A percentile compares a stretch with the other conserved stretches of the same genome.
Evolutionary conservation across 805 yeast genomes (phyloP).

Genomic region (Pichia sporocuriosa): DNA sequence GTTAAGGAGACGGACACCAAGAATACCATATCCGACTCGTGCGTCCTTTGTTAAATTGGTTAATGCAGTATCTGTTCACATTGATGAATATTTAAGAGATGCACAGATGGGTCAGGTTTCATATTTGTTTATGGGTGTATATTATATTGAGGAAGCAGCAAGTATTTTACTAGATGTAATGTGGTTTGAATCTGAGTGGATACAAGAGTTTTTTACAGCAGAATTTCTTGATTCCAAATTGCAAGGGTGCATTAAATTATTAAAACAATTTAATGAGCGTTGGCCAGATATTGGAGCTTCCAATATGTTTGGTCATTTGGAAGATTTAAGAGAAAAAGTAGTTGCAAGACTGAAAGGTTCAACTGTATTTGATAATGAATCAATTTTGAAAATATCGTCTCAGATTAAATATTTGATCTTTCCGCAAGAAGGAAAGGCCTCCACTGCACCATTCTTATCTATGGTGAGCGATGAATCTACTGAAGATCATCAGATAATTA

Average conservation of each 20-base stretch:
- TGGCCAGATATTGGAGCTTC: constrained; percentile 13
- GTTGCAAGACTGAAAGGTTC: neutral
- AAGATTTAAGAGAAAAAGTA: neutral
- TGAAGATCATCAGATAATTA: too few relatives aligned
- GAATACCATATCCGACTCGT: constrained; percentile 8
- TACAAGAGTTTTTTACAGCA: constrained; percentile 6
- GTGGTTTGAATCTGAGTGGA: constrained; percentile 15
- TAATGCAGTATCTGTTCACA: constrained; percentile 2
- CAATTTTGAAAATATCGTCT: neutral
- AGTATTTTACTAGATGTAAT: constrained; percentile 10
- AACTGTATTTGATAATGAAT: neutral
- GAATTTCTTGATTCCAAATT: constrained; percentile 7
- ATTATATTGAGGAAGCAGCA: constrained; percentile 10
- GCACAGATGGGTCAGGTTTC: constrained; percentile 9
- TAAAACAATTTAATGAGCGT: constrained; percentile 11
- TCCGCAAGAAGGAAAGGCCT: constrained; percentile 1
- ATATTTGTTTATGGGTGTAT: constrained; percentile 12
- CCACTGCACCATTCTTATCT: neutral
- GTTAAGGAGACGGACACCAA: constrained; percentile 13
- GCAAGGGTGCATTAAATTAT: constrained; percentile 5
- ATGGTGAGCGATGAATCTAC: too few relatives aligned
- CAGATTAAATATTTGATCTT: constrained; percentile 6
- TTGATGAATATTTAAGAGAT: constrained; percentile 13
- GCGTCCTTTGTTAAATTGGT: constrained; percentile 4
- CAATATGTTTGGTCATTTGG: constrained; percentile 4